These are phyloP conservation scores for Xerocomus brunneocitrinus DNA, from an alignment of 768 basidiomycete genomes.

Conservation along the genomic window DNA sequence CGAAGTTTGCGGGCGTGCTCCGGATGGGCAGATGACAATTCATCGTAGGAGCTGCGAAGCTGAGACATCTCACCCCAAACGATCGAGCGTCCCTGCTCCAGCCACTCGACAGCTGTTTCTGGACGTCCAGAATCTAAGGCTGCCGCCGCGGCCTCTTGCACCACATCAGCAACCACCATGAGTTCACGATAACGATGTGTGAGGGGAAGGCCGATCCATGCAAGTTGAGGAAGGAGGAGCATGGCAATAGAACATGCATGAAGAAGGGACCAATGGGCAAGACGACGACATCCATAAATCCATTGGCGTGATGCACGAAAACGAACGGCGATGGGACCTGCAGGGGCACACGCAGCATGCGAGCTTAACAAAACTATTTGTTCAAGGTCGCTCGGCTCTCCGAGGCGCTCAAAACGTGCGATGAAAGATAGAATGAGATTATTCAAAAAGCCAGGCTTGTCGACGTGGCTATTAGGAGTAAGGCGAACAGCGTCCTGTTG, in stretches of 20 bases:
- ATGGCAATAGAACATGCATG: not conserved
- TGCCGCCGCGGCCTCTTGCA: constrained; percentile 5
- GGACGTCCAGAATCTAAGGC: not conserved
- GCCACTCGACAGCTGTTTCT: constrained; percentile 13
- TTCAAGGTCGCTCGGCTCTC: not conserved
- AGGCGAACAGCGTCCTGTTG: too few relatives aligned
- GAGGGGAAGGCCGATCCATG: not conserved
- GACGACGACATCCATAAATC: not conserved
- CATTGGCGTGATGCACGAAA: not conserved
- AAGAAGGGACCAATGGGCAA: not conserved
- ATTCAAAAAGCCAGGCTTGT: too few relatives aligned
- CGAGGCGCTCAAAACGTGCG: not conserved
- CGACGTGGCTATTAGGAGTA: too few relatives aligned
- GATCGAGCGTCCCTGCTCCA: constrained; percentile 16
- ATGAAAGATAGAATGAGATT: too few relatives aligned
- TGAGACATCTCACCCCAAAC: constrained; percentile 12
- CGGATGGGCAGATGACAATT: constrained; percentile 1
- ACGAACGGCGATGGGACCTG: not conserved
- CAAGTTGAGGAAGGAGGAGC: not conserved
- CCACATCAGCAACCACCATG: not conserved
- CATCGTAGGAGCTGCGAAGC: constrained; percentile 7
- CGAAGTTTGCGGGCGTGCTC: constrained; percentile 1
- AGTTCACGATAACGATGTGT: constrained; percentile 3
- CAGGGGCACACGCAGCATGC: not conserved
- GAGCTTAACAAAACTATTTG: not conserved